These are phyloP conservation scores for Akanthomyces uredinophilus DNA, from an alignment of 2,329 filamentous ascomycete genomes.

Conservation along the genomic window DNA sequence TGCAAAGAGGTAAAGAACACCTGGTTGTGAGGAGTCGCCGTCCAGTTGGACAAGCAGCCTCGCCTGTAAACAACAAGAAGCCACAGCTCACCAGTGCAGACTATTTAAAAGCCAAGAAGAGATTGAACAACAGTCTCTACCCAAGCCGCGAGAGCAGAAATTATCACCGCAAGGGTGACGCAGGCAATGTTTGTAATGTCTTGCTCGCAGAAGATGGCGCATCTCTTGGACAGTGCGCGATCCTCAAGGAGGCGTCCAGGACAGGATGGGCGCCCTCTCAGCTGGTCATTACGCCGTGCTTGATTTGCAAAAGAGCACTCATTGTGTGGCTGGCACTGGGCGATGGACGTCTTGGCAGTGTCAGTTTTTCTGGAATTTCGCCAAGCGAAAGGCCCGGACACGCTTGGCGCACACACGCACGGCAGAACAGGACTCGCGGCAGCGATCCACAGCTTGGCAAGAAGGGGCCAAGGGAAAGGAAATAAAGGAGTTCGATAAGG, in stretches of 20 bases:
- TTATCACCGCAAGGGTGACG: background rate
- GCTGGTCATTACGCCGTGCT: background rate
- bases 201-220: background rate
- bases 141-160: background rate
- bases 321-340: background rate
- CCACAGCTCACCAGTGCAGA: no score
- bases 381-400: conserved; percentile 8
- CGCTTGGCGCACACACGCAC: no score
- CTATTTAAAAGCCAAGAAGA: background rate
- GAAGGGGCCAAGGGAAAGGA: background rate
- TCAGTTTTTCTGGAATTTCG: conserved; percentile 7
- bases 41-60: background rate
- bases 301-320: background rate
- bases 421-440: background rate
- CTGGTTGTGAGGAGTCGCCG: background rate
- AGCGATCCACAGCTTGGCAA: background rate
- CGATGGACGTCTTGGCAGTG: conserved; percentile 1
- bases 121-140: background rate
- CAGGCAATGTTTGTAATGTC: background rate
- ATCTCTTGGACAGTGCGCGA: background rate
- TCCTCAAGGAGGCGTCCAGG: background rate
- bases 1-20: no score
- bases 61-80: background rate
- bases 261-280: background rate
- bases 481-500: background rate